These are phyloP conservation scores for Aureobasidium sp. DNA, from an alignment of 2,329 filamentous ascomycete genomes.

Conservation along the genomic window DNA sequence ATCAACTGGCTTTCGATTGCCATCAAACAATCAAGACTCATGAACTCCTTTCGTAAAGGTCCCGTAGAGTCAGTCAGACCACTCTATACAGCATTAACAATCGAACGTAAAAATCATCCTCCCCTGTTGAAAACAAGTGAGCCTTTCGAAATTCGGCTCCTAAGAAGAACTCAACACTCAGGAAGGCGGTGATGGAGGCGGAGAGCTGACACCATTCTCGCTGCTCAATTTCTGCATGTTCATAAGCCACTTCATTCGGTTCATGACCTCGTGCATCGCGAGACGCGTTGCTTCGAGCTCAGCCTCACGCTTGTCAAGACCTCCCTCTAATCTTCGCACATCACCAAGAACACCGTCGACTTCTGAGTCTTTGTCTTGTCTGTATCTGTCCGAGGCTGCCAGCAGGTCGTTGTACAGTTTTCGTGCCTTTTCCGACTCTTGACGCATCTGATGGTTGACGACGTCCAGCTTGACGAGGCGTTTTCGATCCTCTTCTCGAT, in stretches of 20 bases:
- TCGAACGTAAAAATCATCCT: neutral
- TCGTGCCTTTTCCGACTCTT: slow-evolving; percentile 55
- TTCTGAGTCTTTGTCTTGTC: slow-evolving; percentile 54
- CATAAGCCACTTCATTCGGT: slow-evolving; percentile 67
- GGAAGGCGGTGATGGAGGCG: slow-evolving; percentile 2
- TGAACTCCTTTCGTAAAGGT: slow-evolving; percentile 7
- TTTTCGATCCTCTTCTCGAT: slow-evolving; percentile 51
- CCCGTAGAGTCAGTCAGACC: neutral
- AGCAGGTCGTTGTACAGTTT: slow-evolving; percentile 57
- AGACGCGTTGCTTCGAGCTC: slow-evolving; percentile 55
- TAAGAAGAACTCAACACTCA: neutral
- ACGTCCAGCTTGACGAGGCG: slow-evolving; percentile 59
- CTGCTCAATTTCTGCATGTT: slow-evolving; percentile 48
- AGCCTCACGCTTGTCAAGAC: slow-evolving; percentile 51
- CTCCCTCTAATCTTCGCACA: slow-evolving; percentile 50
- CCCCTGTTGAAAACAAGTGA: neutral
- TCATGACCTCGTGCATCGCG: slow-evolving; percentile 54
- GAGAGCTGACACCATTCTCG: slow-evolving; percentile 13
- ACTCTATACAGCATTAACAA: slow-evolving; percentile 8
- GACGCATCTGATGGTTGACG: slow-evolving; percentile 65
- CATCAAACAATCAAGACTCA: neutral
- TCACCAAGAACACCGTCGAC: slow-evolving; percentile 54
- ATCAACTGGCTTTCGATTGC: neutral
- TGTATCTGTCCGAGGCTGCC: slow-evolving; percentile 57
- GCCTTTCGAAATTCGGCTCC: neutral